Base-by-base conservation (phyloP, 768 basidiomycete genomes). In the Antrodiella citrinella region DNA sequence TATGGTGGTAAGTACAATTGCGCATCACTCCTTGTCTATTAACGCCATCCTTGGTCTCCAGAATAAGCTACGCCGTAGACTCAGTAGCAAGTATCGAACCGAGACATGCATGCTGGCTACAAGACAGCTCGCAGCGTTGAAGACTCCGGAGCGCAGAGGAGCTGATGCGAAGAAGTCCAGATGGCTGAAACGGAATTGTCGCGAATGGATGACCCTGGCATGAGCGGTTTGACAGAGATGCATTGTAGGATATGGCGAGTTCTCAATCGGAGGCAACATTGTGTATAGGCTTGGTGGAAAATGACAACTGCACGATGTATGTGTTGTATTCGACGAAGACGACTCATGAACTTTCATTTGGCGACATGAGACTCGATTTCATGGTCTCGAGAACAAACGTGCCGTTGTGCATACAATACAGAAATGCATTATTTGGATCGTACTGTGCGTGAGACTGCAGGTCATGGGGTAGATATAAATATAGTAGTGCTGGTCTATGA, bases 151-250 rank as follows among this genome's bases (percentile, higher is more conserved):
- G 44, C 68, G 64, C 38, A 7, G 41, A 43, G 63, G 62, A 22
- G 62, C 64, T 21, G 69, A 70, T 45, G 72, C 67, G 51, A 66
- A 66, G 58, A 75, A 68, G 47, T 59, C 73, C 45, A 70, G 76
- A 4, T 81, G 81, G 82, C 65, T 76, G 44, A 79, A 74, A 56
- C 69, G 69, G n/a, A 74, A 77, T 22, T 84, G 82, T 60, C 66
- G 70, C 3, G 71, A 75, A 65, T 66, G 62, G 64, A 56, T 50
- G 24, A 54, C 38, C 3, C 41, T 43, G 9, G 41, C 41, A 5
- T 43, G 41, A 43, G 21, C 15, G 9, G 19, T 22, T 7, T 43
- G 24, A 12, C 15, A 24, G 24, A 3, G 24, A 21, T 45, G 11
- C 20, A 24, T 22, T 45, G 20, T 24, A 12, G 15, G 15, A 22